Base-by-base conservation (phyloP, 1,284 basidiomycete genomes). In the Fomes fomentarius region DNA sequence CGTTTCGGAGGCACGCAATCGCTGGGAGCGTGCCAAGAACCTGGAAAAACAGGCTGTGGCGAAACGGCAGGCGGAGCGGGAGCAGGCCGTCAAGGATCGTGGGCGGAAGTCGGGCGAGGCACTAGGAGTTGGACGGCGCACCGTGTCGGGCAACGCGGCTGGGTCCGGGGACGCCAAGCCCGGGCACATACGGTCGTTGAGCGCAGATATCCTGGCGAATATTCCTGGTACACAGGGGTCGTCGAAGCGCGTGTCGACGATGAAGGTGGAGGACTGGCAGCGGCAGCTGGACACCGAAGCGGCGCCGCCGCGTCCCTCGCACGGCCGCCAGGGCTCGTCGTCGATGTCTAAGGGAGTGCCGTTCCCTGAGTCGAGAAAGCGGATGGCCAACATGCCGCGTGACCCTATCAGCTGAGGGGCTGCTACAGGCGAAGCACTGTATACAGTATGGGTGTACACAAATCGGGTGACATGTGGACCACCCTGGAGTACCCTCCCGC, bases 191-290 rank as follows among this genome's bases (percentile, higher is more conserved):
- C 76, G 76, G 17, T 78, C 78, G 39, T 65, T 83, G 68, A 89
- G 84, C 64, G 83, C 80, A 11, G 82, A 85, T 64, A 78, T 78
- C 66, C 74, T 91, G 17, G 81, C 76, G 46, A 68, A 68, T 21
- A 69, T 78, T 30, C 68, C 72, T 6, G 71, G 66, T n/a, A 52
- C 61, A 7, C 58, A 66, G n/a, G 58, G 68, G 38, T 76, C 84
- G 25, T 83, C 85, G 45, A 84, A 81, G 65, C 81, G 87, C 43
- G 67, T 85, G 69, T 91, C 89, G 40, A 82, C 78, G 66, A 70
- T 90, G 75, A 90, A 91, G 68, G 90, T 92, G 31, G 87, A 91
- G 67, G 89, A 91, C 64, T 92, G 90, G 89, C 85, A 89, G 69
- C 80, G 80, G 58, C 79, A 91, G 66, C 76, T 82, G 43, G 72